These are phyloP conservation scores for Agrocybe chaxingu DNA, from an alignment of 768 basidiomycete species.

Conservation along the genomic window DNA sequence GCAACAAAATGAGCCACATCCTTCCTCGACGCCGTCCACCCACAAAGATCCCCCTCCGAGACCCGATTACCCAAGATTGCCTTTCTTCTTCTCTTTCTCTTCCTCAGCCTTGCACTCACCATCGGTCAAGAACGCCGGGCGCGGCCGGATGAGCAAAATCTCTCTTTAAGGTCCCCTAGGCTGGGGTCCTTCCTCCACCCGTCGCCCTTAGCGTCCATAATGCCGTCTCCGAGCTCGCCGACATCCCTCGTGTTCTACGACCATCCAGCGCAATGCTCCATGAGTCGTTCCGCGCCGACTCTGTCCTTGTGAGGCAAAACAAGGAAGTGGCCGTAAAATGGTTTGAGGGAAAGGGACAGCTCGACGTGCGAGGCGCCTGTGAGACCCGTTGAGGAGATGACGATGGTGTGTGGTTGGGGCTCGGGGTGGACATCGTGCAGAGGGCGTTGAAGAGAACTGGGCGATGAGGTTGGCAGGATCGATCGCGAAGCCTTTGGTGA, in stretches of 20 bases:
- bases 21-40: constrained; percentile 50
- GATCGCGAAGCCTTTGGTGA: constrained; percentile 45
- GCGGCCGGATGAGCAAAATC: constrained; percentile 37
- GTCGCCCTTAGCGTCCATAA: constrained; percentile 42
- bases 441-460: constrained; percentile 52
- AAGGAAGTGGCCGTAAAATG: constrained; percentile 44
- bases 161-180: constrained; percentile 38
- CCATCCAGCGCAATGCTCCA: constrained; percentile 47
- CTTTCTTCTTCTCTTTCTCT: constrained; percentile 29
- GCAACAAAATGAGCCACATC: constrained; percentile 67
- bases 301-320: constrained; percentile 55
- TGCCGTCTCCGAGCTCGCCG: constrained; percentile 31
- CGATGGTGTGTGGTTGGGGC: constrained; percentile 40
- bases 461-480: constrained; percentile 55
- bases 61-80: constrained; percentile 37
- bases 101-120: constrained; percentile 41
- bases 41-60: constrained; percentile 35
- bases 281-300: constrained; percentile 48
- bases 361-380: constrained; percentile 37
- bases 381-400: constrained; percentile 48
- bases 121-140: constrained; percentile 56
- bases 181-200: constrained; percentile 39
- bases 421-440: constrained; percentile 43
- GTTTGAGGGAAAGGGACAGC: constrained; percentile 44
- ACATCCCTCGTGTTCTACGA: constrained; percentile 36